Evolutionary conservation across 352 stramenopile species (phyloP), one percentile per base, ranked within the genome.

Genomic region (Globisporangium acanthophoron): DNA sequence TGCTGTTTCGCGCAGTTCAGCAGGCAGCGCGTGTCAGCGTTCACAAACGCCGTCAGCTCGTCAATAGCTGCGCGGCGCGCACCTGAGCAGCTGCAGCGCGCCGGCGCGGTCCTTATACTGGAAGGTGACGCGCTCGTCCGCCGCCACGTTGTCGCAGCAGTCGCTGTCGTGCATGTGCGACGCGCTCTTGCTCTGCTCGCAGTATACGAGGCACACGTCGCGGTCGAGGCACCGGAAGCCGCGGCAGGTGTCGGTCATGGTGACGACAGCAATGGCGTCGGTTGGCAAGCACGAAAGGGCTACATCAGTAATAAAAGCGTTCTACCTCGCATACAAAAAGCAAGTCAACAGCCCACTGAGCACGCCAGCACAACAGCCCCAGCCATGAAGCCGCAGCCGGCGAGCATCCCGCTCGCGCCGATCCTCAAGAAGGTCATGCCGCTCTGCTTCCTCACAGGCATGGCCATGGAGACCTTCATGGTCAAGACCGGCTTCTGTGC

Each of bases 401-500:
- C 61, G 49, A 73, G 64, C 37, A 73, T 90, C 57, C 73, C 78
- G 69, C 65, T 94, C 9, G 63, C 54, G 54, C 80, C 82, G 62
- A 88, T 94, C 56, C 69, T 94, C 33, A 78, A 80, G 65, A 94
- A 94, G 65, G 70, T 93, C 41, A 66, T 96, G 61, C 87, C 87
- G 37, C 52, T 93, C 16, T 94, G 86, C 70, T 96, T 96, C 65
- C 62, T 90, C 39, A 85, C 79, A 37, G 87, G 87, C 50, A 85
- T 85, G 16, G 77, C 65, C 33, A 93, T 96, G 73, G 87, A 96
- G 69, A 44, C 80, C 13, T 94, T 96, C 61, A 96, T 96, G 87
- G 85, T 96, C 68, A 92, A 94, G 59, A 92, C 85, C 0, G 85
- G 82, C 35, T 94, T 94, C 64, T 94, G 85, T 94, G 68, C 64